Percentiles rank a stretch among this genome's conserved stretches.
These are phyloP conservation scores for Ophiognomonia clavigignenti-juglandacearum DNA, from an alignment of 2,329 filamentous ascomycete species.

Conservation along the genomic window DNA sequence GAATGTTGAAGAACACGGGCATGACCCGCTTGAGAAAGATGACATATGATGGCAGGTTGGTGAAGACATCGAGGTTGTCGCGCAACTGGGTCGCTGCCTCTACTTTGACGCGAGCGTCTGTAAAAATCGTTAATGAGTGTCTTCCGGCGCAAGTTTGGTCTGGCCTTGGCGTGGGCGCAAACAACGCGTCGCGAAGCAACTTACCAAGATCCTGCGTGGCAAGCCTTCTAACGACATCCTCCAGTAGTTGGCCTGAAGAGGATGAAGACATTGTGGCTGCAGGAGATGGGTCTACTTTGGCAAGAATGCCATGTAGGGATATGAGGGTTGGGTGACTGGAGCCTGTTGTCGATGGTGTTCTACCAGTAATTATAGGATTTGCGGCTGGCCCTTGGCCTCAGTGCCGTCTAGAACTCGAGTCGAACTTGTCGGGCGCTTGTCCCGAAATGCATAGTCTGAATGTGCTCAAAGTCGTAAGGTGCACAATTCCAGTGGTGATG, in stretches of 20 bases:
- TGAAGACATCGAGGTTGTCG: constrained; percentile 88
- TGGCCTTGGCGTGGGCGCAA: not conserved
- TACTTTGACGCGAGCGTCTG: constrained; percentile 77
- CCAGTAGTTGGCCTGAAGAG: constrained; percentile 42
- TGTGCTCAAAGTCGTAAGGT: too few relatives aligned
- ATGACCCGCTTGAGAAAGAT: constrained; percentile 83
- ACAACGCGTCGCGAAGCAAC: constrained; percentile 14
- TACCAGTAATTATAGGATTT: too few relatives aligned
- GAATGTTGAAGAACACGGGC: constrained; percentile 80
- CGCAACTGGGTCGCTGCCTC: constrained; percentile 81
- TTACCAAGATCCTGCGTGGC: constrained; percentile 52
- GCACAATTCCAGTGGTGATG: too few relatives aligned
- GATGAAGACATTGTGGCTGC: constrained; percentile 53
- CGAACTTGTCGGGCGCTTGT: too few relatives aligned
- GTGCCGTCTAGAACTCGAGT: too few relatives aligned
- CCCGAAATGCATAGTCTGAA: too few relatives aligned
- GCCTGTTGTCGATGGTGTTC: not conserved
- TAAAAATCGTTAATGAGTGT: not conserved
- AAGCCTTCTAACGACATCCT: constrained; percentile 59
- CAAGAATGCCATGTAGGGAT: constrained; percentile 16
- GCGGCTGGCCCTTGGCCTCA: too few relatives aligned
- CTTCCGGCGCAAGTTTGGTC: constrained; percentile 16
- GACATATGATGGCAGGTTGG: constrained; percentile 68
- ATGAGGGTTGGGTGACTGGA: too few relatives aligned
- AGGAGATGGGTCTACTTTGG: constrained; percentile 21